Base-by-base conservation (phyloP, 1,284 basidiomycete genomes). In the Agaricales sp. region DNA sequence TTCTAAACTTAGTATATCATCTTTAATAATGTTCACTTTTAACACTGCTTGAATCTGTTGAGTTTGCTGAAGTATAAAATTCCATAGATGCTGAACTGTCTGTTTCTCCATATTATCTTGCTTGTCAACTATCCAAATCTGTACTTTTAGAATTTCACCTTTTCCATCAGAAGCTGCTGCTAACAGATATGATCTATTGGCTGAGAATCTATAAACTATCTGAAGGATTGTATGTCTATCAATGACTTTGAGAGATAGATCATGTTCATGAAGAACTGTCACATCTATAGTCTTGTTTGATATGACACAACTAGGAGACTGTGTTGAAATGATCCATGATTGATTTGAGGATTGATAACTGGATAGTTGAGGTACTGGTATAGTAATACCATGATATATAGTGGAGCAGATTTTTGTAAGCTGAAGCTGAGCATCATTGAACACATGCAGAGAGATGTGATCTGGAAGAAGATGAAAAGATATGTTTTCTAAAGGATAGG, bases 181-280 rank as follows among this genome's bases (percentile, higher is more conserved):
- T 6, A 30, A 30, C 14, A 30, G 6, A 30, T 30, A 14, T 6
- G 6, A 6, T 14, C 14, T 30, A 14, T 14, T 30, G 14, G 14
- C 26, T 6, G 26, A 30, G 6, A 30, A 30, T 14, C 26, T 6
- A 61, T 92, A 92, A 1, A 77, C 87, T 41, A 91, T 71, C 58
- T 92, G 89, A 41, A 92, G 66, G 43, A 91, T 64, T 1, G 75
- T 80, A 53, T 82, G 74, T 2, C 82, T 70, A 54, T 89, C 82
- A 53, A 83, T 55, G 2, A 89, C 79, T 51, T 86, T 86, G 39
- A 86, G 69, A 3, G 73, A 19, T 60, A 66, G 50, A 66, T 71
- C 56, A 70, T 70, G 61, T 68, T 64, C 61, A 62, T 61, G 52
- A 58, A 61, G 54, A 41, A 78, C 76, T 55, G 64, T 73, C 47